Evolutionary conservation across 1,284 basidiomycete genomes (phyloP).

Genomic region (Fomitiporia mediterranea): DNA sequence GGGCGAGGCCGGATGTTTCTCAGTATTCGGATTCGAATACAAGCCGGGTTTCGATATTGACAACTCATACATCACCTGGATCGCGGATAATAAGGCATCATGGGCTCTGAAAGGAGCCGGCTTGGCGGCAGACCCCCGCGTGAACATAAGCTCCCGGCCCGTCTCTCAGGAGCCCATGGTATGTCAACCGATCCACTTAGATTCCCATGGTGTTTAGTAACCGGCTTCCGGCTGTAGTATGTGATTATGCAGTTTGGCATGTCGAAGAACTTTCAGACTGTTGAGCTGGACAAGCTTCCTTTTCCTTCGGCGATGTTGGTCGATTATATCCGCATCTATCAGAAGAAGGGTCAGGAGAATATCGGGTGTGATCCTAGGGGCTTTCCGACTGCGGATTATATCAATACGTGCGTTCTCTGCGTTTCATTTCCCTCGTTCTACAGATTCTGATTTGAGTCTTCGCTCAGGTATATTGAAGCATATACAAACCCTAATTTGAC

Average conservation of each 20-base stretch:
- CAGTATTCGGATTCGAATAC: conserved; percentile 64
- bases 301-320: conserved; percentile 45
- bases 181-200: conserved; percentile 17
- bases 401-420: conserved; percentile 33
- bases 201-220: not conserved
- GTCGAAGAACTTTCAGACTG: conserved; percentile 40
- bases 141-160: conserved; percentile 51
- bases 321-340: conserved; percentile 61
- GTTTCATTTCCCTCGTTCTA: not conserved
- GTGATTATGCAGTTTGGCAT: conserved; percentile 43
- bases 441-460: not conserved
- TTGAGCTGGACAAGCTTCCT: conserved; percentile 32
- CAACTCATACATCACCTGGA: conserved; percentile 27
- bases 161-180: conserved; percentile 65
- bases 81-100: conserved; percentile 26
- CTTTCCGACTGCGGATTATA: conserved; percentile 50
- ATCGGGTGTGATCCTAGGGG: conserved; percentile 54
- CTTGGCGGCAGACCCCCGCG: conserved; percentile 46
- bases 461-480: conserved; percentile 31
- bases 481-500: conserved; percentile 39
- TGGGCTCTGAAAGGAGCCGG: conserved; percentile 58
- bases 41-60: conserved; percentile 34
- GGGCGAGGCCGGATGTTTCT: conserved; percentile 40
- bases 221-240: conserved; percentile 22
- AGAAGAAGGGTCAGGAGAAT: conserved; percentile 38